These are phyloP conservation scores for Maudiozyma turicensis DNA, from an alignment of 805 yeast species.

Conservation along the genomic window DNA sequence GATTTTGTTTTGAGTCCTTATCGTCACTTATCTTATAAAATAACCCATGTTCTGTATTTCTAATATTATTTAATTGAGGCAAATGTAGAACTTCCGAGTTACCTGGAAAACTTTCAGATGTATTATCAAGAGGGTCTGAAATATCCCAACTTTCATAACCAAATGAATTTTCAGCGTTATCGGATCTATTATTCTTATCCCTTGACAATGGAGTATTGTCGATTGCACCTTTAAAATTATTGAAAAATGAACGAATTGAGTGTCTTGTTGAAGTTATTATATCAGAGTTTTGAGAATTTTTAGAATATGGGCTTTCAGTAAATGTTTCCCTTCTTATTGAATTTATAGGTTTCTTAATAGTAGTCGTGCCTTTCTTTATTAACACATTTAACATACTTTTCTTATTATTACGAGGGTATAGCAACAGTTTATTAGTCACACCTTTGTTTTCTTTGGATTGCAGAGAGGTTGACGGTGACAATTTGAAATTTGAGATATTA, in stretches of 20 bases:
- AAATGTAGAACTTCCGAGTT: not conserved
- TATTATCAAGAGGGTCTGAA: not conserved
- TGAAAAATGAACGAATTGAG: not conserved
- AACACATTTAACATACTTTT: too few relatives aligned
- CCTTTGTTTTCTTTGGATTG: not conserved
- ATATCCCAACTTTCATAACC: not conserved
- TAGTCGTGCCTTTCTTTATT: not conserved
- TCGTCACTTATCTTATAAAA: not conserved
- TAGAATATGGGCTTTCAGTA: not conserved
- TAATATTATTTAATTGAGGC: not conserved
- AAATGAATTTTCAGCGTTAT: not conserved
- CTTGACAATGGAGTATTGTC: not conserved
- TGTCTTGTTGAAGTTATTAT: not conserved
- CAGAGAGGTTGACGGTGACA: constrained; percentile 1
- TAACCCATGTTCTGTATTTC: not conserved
- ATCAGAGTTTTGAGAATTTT: not conserved
- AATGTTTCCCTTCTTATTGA: not conserved
- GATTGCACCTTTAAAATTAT: not conserved
- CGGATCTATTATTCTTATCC: not conserved
- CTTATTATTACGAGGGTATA: too few relatives aligned
- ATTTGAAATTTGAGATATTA: not conserved
- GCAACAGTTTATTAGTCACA: too few relatives aligned
- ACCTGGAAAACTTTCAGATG: not conserved
- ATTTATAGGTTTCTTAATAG: not conserved
- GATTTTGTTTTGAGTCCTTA: too few relatives aligned